Conservation (phyloP, 257 asterid species). For the Leonotis leonurus region DNA sequence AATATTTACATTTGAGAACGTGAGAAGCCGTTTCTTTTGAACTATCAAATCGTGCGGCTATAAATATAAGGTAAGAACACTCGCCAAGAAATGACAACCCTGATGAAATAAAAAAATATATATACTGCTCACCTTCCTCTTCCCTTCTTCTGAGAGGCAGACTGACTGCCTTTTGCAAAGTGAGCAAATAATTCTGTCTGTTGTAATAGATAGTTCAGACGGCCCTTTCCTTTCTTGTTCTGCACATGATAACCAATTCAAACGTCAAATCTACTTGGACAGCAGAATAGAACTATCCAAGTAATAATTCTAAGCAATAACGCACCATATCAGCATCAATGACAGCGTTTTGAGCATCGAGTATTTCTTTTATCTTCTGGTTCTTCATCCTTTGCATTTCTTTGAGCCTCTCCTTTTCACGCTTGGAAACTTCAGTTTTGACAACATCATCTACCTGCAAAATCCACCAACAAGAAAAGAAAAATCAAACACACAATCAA, state of each 20-base stretch:
- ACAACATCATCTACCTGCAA: conserved; percentile 46
- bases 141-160: conserved; percentile 63
- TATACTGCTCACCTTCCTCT: conserved; percentile 58
- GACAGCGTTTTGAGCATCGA: conserved; percentile 85
- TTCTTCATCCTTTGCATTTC: conserved; percentile 81
- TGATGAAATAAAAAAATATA: not conserved
- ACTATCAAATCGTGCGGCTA: not conserved
- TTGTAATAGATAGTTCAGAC: conserved; percentile 82
- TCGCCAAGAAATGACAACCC: conserved; percentile 15
- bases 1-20: not conserved
- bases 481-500: not conserved
- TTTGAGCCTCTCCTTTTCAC: conserved; percentile 61
- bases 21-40: not conserved
- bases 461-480: not conserved
- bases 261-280: not conserved
- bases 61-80: not conserved
- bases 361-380: conserved; percentile 82
- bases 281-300: not conserved
- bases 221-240: conserved; percentile 94
- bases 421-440: conserved; percentile 50
- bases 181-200: conserved; percentile 98
- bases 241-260: conserved; percentile 31
- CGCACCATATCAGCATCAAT: conserved; percentile 91
- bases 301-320: not conserved
- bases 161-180: conserved; percentile 82